phyloP scores from a whole-genome alignment of 2,329 filamentous ascomycete genomes.

The Ilyonectria destructans region DNA sequence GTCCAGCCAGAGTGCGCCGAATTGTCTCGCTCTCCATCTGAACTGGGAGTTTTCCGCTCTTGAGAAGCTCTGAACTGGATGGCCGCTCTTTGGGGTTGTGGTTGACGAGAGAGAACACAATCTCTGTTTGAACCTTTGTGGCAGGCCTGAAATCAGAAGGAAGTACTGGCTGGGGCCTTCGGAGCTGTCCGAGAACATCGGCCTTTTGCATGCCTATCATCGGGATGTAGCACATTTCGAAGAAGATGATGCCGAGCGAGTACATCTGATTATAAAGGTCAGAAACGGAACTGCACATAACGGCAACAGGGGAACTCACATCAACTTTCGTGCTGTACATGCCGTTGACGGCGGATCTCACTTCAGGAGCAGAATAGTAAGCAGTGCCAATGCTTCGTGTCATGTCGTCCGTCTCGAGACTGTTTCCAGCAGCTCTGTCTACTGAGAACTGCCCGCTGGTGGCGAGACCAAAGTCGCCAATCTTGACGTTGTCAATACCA shows the following conservation, averaged over 20 bases:
- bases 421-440: conserved; percentile 66
- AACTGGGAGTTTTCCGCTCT: conserved; percentile 89
- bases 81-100: conserved; percentile 89
- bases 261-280: conserved; percentile 79
- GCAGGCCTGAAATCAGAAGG: conserved; percentile 81
- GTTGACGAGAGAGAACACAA: conserved; percentile 85
- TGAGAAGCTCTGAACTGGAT: conserved; percentile 85
- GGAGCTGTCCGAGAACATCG: conserved; percentile 77
- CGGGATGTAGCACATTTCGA: conserved; percentile 90
- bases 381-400: conserved; percentile 83
- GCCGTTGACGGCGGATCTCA: conserved; percentile 81
- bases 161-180: conserved; percentile 77
- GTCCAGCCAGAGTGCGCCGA: conserved; percentile 83
- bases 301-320: conserved; percentile 62
- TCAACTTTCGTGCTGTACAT: conserved; percentile 96
- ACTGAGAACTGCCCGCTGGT: conserved; percentile 86
- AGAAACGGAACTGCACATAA: neutral
- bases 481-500: conserved; percentile 89
- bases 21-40: conserved; percentile 96
- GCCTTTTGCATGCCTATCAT: conserved; percentile 79
- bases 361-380: conserved; percentile 94
- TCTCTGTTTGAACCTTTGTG: conserved; percentile 82
- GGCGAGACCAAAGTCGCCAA: conserved; percentile 96
- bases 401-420: conserved; percentile 73
- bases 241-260: conserved; percentile 96